Conservation (phyloP, 129 eudicot genomes). For the Glebionis coronaria region DNA sequence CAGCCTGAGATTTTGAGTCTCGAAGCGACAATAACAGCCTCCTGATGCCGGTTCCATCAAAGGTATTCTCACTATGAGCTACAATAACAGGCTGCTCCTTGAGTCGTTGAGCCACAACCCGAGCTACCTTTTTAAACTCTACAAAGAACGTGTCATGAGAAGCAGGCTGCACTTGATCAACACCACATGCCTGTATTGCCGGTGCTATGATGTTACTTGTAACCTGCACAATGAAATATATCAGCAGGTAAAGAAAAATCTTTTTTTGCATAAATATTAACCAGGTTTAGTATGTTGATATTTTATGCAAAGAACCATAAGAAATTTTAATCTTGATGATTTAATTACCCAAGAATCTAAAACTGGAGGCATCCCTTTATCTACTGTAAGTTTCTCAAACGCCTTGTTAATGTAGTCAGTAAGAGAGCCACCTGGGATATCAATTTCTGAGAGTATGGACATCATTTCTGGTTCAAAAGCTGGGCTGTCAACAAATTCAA, state of each 20-base stretch:
- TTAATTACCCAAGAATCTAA: slow-evolving; percentile 81
- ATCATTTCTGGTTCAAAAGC: too few species aligned
- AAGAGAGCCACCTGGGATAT: slow-evolving; percentile 42
- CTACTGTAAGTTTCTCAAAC: slow-evolving; percentile 73
- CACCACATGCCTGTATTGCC: slow-evolving; percentile 45
- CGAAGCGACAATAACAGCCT: too few species aligned
- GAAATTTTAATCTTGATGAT: not conserved
- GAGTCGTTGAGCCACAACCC: slow-evolving; percentile 54
- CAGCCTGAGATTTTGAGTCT: too few species aligned
- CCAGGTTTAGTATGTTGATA: too few species aligned
- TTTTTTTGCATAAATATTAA: too few species aligned
- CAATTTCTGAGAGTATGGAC: slow-evolving; percentile 62
- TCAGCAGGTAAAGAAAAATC: too few species aligned
- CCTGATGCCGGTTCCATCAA: too few species aligned
- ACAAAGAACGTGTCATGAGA: slow-evolving; percentile 61
- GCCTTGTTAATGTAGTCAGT: slow-evolving; percentile 61
- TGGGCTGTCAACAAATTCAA: too few species aligned
- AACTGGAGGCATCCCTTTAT: slow-evolving; percentile 96
- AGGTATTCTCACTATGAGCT: slow-evolving; percentile 87
- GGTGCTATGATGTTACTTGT: slow-evolving; percentile 68
- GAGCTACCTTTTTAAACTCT: slow-evolving; percentile 56
- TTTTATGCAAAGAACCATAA: not conserved
- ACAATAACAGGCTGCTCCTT: slow-evolving; percentile 94
- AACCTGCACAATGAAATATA: too few species aligned
- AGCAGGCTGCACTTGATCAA: slow-evolving; percentile 32